A percentile compares a stretch with the other conserved stretches of the same genome.
phyloP scores from a whole-genome alignment of 2,329 filamentous ascomycete species.

The Ophiostoma piceae region DNA sequence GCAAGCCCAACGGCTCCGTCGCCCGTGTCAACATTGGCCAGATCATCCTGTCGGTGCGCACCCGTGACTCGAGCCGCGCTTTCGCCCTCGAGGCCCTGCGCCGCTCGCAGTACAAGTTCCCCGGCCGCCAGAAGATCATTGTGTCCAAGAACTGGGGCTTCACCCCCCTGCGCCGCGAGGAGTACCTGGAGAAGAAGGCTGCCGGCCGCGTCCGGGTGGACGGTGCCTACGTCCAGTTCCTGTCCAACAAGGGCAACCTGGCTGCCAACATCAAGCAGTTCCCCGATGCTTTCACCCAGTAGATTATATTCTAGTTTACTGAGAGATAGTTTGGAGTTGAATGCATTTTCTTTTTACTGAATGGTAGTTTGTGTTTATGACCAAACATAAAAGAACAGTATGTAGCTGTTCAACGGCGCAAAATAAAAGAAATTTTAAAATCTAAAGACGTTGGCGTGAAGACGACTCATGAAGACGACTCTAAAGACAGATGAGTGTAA shows the following conservation, averaged over 20 bases:
- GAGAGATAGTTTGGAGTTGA: constrained; percentile 2
- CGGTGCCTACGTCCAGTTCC: constrained; percentile 99
- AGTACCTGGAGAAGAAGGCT: constrained; percentile 94
- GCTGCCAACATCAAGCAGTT: constrained; percentile 87
- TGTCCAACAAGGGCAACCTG: constrained; percentile 84
- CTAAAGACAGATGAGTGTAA: too few relatives aligned
- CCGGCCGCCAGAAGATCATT: constrained; percentile 99
- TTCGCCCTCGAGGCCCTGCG: constrained; percentile 97
- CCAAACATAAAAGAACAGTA: background rate
- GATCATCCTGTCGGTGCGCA: constrained; percentile 95
- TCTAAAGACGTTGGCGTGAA: too few relatives aligned
- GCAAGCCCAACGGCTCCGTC: constrained; percentile 98
- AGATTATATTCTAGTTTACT: background rate
- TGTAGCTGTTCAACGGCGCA: background rate
- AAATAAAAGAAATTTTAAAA: background rate
- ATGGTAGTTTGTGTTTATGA: too few relatives aligned
- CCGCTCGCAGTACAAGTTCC: constrained; percentile 99
- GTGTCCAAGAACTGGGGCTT: constrained; percentile 99
- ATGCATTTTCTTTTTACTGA: constrained; percentile 11
- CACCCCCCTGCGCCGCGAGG: constrained; percentile 94
- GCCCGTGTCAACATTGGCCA: constrained; percentile 99
- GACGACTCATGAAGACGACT: too few relatives aligned
- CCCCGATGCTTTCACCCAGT: constrained; percentile 77
- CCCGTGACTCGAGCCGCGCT: constrained; percentile 86
- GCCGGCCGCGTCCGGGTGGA: constrained; percentile 92